phyloP scores from a whole-genome alignment of 2,329 filamentous ascomycete species.

The Colletotrichum truncatum region DNA sequence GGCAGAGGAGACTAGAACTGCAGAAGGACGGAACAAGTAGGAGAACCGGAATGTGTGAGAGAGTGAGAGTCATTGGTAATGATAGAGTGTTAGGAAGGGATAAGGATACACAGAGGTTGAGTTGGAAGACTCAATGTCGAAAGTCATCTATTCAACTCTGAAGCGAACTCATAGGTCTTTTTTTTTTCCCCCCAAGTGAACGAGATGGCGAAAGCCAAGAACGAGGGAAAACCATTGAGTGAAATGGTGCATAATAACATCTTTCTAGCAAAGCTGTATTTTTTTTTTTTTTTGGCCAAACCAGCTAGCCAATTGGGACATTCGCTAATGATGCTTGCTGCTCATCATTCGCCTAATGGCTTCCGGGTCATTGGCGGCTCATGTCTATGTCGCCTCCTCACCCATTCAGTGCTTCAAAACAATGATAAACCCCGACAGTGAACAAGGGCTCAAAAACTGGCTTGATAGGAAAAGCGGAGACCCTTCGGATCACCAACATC shows the following conservation, averaged over 20 bases:
- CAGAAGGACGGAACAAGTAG: slow-evolving; percentile 23
- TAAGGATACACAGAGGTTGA: neutral
- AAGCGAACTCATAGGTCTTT: no score
- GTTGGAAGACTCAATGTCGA: no score
- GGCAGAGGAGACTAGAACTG: slow-evolving; percentile 20
- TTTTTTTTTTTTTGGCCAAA: no score
- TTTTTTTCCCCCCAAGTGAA: no score
- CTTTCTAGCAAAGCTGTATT: no score
- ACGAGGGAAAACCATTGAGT: no score
- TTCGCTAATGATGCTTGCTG: slow-evolving; percentile 19
- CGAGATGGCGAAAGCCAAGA: no score
- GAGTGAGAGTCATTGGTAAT: slow-evolving; percentile 3
- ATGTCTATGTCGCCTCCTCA: neutral
- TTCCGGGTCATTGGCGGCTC: slow-evolving; percentile 8
- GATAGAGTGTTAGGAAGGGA: neutral
- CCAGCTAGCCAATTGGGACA: slow-evolving; percentile 5
- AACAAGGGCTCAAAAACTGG: slow-evolving; percentile 8
- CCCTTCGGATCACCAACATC: slow-evolving; percentile 1
- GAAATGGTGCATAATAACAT: no score
- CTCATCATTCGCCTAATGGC: slow-evolving; percentile 17
- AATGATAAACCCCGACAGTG: neutral
- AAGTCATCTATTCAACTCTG: no score
- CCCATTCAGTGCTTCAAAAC: slow-evolving; percentile 7
- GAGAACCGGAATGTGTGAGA: slow-evolving; percentile 16
- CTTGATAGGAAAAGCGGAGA: slow-evolving; percentile 27